Evolutionary conservation across 352 stramenopile species (phyloP), one percentile per base, ranked within the genome.

Genomic region (Pythium guiyangense): DNA sequence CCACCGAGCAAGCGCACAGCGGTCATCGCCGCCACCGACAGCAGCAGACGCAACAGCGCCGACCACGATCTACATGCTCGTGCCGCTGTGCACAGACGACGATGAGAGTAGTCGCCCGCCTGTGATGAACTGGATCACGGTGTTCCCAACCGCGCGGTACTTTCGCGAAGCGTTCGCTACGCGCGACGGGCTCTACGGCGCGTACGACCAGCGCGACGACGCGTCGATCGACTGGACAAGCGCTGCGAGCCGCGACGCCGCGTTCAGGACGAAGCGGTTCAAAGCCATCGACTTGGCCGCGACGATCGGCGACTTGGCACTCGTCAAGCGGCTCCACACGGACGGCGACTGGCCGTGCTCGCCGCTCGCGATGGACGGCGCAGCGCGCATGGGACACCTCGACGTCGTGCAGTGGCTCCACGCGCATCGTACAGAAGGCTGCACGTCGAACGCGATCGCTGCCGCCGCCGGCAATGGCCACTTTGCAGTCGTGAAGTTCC

Each of bases 321-420:
- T 79, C 65, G 60, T 77, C 4, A 64, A 68, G 42, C 65, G 49
- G 39, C 51, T 79, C 10, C 66, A 77, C 27, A 52, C 59, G 39
- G 69, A 74, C 43, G 57, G 50, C 8, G 22, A 54, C 17, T 77
- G 66, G 69, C 69, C 69, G 1, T 77, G 71, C 35, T 70, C 71
- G 9, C 73, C 62, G 40, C 66, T 49, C 0, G 70, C 72, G 1
- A 77, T 82, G 64, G 70, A 82, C 35, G 64, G 55, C 51, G 72
- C 72, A 1, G 72, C 72, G 14, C 57, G 58, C 1, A 73, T 68
- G 17, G 72, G 72, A 31, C 69, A 77, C 35, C 54, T 79, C 20
- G 52, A 74, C 3, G 63, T 74, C 6, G 64, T 79, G 27, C 53
- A 71, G 55, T 82, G 70, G 48, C 44, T 82, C 26, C 64, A 77